These are phyloP conservation scores for Penicillium sp. DNA, from an alignment of 2,329 filamentous ascomycete species.

Conservation along the genomic window DNA sequence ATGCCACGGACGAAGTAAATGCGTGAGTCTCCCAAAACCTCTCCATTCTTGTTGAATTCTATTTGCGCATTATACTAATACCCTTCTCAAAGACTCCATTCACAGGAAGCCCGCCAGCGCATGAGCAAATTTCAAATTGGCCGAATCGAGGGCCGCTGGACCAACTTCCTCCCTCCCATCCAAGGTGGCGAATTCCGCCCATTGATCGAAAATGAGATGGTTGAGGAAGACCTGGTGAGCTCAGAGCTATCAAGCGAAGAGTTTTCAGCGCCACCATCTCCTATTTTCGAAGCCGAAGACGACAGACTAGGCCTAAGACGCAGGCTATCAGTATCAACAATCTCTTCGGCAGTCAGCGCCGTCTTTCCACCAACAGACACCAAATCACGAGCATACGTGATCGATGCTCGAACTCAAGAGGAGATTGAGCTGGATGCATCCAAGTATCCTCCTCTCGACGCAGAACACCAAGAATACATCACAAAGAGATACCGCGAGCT, in stretches of 20 bases:
- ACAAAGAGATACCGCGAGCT: conserved; percentile 55
- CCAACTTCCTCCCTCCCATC: conserved; percentile 83
- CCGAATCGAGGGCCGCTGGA: conserved; percentile 73
- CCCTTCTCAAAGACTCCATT: conserved; percentile 68
- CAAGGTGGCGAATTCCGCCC: conserved; percentile 75
- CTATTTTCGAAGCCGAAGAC: conserved; percentile 55
- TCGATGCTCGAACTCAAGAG: conserved; percentile 72
- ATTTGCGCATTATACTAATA: conserved; percentile 15
- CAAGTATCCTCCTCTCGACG: conserved; percentile 75
- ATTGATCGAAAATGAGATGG: conserved; percentile 44
- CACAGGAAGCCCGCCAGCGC: conserved; percentile 65
- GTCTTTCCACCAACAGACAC: conserved; percentile 11
- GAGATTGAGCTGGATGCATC: conserved; percentile 71
- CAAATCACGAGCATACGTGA: conserved; percentile 54
- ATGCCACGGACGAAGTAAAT: conserved; percentile 89
- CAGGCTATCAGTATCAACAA: conserved; percentile 29
- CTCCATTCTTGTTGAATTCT: background rate
- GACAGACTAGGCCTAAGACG: conserved; percentile 33
- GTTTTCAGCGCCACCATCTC: conserved; percentile 56
- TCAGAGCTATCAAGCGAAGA: conserved; percentile 48
- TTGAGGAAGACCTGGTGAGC: conserved; percentile 23
- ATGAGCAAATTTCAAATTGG: conserved; percentile 84
- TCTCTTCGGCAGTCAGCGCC: conserved; percentile 25
- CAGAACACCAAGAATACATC: conserved; percentile 69
- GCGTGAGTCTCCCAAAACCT: conserved; percentile 57